Conservation (phyloP, 2,329 filamentous ascomycete genomes). For the Fusarium odoratissimum region DNA sequence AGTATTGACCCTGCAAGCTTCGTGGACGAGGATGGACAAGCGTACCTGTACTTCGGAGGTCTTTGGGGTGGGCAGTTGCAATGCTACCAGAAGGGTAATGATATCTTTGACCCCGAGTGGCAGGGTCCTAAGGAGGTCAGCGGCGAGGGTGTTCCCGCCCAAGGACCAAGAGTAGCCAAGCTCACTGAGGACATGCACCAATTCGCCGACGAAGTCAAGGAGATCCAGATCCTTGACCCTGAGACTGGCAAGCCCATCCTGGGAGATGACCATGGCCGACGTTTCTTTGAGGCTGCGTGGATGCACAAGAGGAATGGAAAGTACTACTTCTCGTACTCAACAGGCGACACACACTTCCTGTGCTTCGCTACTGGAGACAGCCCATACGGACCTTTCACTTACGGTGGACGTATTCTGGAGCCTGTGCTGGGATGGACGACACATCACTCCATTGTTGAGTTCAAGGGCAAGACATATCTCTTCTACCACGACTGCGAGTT, state of each 20-base stretch:
- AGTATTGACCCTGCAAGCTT: constrained; percentile 83
- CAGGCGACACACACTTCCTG: constrained; percentile 80
- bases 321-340: constrained; percentile 84
- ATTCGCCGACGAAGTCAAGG: constrained; percentile 66
- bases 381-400: constrained; percentile 79
- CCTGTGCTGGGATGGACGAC: constrained; percentile 85
- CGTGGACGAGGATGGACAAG: constrained; percentile 66
- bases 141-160: constrained; percentile 65
- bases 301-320: constrained; percentile 76
- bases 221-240: constrained; percentile 72
- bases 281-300: constrained; percentile 87
- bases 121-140: constrained; percentile 69
- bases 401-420: constrained; percentile 76
- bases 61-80: constrained; percentile 86
- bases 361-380: constrained; percentile 74
- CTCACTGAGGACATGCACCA: constrained; percentile 73
- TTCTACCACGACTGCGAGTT: constrained; percentile 82
- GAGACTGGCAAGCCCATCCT: constrained; percentile 69
- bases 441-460: constrained; percentile 83
- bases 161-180: constrained; percentile 74
- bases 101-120: constrained; percentile 65
- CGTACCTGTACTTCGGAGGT: constrained; percentile 75
- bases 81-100: constrained; percentile 72
- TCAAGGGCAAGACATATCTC: constrained; percentile 76
- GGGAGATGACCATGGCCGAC: constrained; percentile 76